Evolutionary conservation across 345 rosid genomes (phyloP).

Genomic region (Angophora floribunda): DNA sequence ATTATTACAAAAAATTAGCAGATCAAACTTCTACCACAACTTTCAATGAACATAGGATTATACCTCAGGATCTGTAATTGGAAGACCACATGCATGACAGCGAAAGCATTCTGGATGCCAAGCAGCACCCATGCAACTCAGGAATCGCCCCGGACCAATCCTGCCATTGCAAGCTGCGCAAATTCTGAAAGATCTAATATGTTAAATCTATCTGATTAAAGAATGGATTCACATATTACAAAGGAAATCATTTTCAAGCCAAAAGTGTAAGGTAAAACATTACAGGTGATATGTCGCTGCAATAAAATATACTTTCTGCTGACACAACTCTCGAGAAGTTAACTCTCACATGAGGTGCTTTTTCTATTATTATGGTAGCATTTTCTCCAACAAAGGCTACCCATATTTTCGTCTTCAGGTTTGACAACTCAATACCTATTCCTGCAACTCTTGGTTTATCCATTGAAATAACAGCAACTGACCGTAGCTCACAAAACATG

Average conservation of each 20-base stretch:
- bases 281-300: not conserved
- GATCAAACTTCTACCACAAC: not conserved
- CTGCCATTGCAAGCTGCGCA: slow-evolving; percentile 31
- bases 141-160: slow-evolving; percentile 29
- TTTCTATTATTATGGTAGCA: not conserved
- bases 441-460: not conserved
- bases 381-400: not conserved
- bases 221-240: not conserved
- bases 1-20: not conserved
- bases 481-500: not conserved
- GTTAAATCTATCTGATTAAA: not conserved
- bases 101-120: slow-evolving; percentile 47
- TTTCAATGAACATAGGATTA: not conserved
- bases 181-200: slow-evolving; percentile 6
- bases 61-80: slow-evolving; percentile 22
- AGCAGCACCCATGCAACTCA: slow-evolving; percentile 28
- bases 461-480: not conserved
- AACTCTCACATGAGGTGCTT: not conserved
- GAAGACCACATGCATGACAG: slow-evolving; percentile 28
- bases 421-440: not conserved
- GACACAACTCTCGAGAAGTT: not conserved
- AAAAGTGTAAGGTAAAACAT: not conserved
- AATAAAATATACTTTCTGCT: not conserved
- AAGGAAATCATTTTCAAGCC: not conserved
- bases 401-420: not conserved